Evolutionary conservation across 1,284 basidiomycete species (phyloP), one percentile per base, ranked within the genome.

Genomic region (Trichosporon ovoides): DNA sequence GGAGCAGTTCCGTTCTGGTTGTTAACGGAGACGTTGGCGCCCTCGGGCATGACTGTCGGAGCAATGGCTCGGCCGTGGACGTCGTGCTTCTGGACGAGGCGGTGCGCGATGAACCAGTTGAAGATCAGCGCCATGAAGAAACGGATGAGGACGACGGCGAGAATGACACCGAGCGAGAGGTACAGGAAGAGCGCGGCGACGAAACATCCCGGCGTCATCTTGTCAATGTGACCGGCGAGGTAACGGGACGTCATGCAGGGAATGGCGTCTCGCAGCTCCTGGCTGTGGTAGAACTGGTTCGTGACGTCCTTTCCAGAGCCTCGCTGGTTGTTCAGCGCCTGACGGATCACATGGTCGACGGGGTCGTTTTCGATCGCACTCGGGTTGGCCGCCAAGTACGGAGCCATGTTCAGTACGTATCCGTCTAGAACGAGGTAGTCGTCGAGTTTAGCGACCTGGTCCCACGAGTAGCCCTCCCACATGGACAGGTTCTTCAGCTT

Each of bases 91-190:
- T 84, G 84, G 35, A 89, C 87, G 50, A 94, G 83, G 56, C 82
- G 83, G 18, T 83, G 83, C 7, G 89, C 91, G 60, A 98, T 79
- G 80, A 94, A 95, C 94, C 94, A 99, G 69, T 85, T 91, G 83
- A 98, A 99, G 61, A 94, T 79, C 72, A 91, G 89, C 2, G 96
- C 96, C 95, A 98, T 98, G 68, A 84, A 79, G 79, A 98, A 98
- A 43, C 95, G 90, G 36, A 89, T 84, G 60, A 98, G 76, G 46
- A 99, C 91, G 61, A 98, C 85, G 38, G 83, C 84, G 58, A 98
- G 84, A 71, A 98, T 94, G 78, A 98, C 85, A 69, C 92, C 84
- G 53, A 99, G 83, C 56, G 93, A 93, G 31, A 86, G 81, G 76
- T 98, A 98, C 54, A 98, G 86, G 74, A 98, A 85, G 35, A 98